Percentiles rank a stretch among this genome's conserved stretches.
phyloP scores from a whole-genome alignment of 2,329 filamentous ascomycete species.

The Talaromyces sp. region DNA sequence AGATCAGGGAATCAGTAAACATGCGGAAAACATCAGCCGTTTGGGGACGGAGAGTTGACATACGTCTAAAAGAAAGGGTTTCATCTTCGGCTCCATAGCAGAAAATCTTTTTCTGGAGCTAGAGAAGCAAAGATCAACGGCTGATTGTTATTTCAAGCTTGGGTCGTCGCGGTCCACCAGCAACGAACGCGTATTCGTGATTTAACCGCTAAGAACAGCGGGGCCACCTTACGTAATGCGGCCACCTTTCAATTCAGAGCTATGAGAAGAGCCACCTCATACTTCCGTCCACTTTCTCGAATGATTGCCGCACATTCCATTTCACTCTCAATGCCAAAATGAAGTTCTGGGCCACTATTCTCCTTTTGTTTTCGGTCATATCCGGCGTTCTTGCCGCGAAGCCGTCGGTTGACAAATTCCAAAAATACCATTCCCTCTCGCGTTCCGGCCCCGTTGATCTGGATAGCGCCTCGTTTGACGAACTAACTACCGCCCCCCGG shows the following conservation, averaged over 20 bases:
- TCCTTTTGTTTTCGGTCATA: slow-evolving; percentile 45
- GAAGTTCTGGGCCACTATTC: slow-evolving; percentile 33
- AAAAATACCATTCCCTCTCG: slow-evolving; percentile 69
- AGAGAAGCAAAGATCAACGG: neutral
- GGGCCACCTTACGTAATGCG: slow-evolving; percentile 19
- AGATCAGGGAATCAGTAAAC: slow-evolving; percentile 3
- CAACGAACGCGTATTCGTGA: neutral
- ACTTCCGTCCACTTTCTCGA: neutral
- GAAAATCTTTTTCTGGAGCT: neutral
- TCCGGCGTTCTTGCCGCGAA: slow-evolving; percentile 47
- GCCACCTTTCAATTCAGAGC: slow-evolving; percentile 18
- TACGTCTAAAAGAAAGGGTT: slow-evolving; percentile 29
- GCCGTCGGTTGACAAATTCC: slow-evolving; percentile 68
- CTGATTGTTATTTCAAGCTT: too few relatives aligned
- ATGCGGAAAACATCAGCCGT: neutral
- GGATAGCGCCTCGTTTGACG: slow-evolving; percentile 72
- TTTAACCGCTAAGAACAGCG: neutral
- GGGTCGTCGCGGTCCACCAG: neutral
- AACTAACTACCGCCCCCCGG: slow-evolving; percentile 74
- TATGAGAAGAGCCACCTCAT: neutral
- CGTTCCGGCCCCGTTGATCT: slow-evolving; percentile 74
- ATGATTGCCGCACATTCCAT: slow-evolving; percentile 6
- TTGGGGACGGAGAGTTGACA: slow-evolving; percentile 5
- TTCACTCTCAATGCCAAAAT: slow-evolving; percentile 29
- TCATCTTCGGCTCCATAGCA: slow-evolving; percentile 15